phyloP scores from a whole-genome alignment of 2,329 filamentous ascomycete genomes.

The Fusarium subglutinans region DNA sequence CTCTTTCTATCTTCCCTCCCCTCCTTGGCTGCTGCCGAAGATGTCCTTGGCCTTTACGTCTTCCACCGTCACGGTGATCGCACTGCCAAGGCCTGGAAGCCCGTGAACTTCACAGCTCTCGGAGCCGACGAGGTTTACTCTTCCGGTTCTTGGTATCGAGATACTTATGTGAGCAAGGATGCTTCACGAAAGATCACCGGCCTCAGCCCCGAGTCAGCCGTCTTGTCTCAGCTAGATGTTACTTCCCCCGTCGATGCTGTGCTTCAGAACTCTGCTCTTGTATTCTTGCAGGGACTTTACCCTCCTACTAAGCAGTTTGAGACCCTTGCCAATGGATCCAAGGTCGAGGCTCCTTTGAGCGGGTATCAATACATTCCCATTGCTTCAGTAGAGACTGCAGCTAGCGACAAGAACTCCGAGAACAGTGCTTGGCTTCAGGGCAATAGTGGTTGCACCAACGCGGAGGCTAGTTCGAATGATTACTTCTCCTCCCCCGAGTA shows the following conservation, averaged over 20 bases:
- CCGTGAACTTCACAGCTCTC: slow-evolving; percentile 78
- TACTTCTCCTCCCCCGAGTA: slow-evolving; percentile 63
- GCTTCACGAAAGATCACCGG: slow-evolving; percentile 70
- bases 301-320: slow-evolving; percentile 74
- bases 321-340: slow-evolving; percentile 75
- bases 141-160: slow-evolving; percentile 79
- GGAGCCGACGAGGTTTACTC: slow-evolving; percentile 80
- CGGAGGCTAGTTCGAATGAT: slow-evolving; percentile 63
- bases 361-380: slow-evolving; percentile 89
- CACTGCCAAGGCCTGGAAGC: slow-evolving; percentile 77
- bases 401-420: slow-evolving; percentile 65
- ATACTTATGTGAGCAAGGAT: slow-evolving; percentile 74
- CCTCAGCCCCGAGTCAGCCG: slow-evolving; percentile 73
- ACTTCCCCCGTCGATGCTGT: slow-evolving; percentile 79
- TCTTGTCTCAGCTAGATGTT: slow-evolving; percentile 75
- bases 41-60: slow-evolving; percentile 82
- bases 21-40: slow-evolving; percentile 63
- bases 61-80: slow-evolving; percentile 93
- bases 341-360: slow-evolving; percentile 72
- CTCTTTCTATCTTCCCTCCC: slow-evolving; percentile 50
- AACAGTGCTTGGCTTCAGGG: slow-evolving; percentile 68
- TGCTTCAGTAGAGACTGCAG: slow-evolving; percentile 64
- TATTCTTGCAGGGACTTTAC: slow-evolving; percentile 87
- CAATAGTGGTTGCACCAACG: slow-evolving; percentile 64
- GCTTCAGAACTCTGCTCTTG: slow-evolving; percentile 80